Conservation (phyloP, 495 filamentous ascomycete species). For the Sporormia fimetaria region DNA sequence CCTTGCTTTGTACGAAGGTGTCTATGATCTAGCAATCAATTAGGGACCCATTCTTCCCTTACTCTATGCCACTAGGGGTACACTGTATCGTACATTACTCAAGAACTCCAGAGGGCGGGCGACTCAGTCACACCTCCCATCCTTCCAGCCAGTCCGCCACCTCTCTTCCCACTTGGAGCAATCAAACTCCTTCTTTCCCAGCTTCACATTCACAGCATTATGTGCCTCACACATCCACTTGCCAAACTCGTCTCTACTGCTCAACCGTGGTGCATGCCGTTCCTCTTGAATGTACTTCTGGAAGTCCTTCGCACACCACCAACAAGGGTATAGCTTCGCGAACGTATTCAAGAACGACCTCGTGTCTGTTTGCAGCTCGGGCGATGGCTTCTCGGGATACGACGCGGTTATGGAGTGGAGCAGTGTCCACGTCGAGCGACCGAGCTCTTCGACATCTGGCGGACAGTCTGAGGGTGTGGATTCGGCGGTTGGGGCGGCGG, state of each 20-base stretch:
- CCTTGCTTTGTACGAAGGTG: too few species aligned
- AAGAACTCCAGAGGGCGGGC: too few species aligned
- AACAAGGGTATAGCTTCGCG: constrained; percentile 81
- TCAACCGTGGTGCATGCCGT: constrained; percentile 57
- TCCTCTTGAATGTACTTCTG: constrained; percentile 61
- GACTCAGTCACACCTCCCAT: constrained; percentile 49
- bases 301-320: constrained; percentile 90
- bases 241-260: constrained; percentile 63
- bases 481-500: constrained; percentile 12
- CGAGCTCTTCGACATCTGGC: constrained; percentile 73
- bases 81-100: too few species aligned
- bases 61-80: too few species aligned
- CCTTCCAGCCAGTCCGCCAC: constrained; percentile 88
- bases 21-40: too few species aligned
- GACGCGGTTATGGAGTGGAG: constrained; percentile 80
- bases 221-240: constrained; percentile 95
- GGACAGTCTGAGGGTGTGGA: constrained; percentile 38
- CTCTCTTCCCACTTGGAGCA: constrained; percentile 85
- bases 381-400: constrained; percentile 60
- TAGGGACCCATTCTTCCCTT: too few species aligned
- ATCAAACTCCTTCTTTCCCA: constrained; percentile 88
- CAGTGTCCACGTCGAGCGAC: constrained; percentile 82
- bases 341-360: constrained; percentile 68
- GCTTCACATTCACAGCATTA: constrained; percentile 90
- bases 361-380: constrained; percentile 60